These are phyloP conservation scores for Basipetospora chlamydospora DNA, from an alignment of 2,329 filamentous ascomycete species.

Conservation along the genomic window DNA sequence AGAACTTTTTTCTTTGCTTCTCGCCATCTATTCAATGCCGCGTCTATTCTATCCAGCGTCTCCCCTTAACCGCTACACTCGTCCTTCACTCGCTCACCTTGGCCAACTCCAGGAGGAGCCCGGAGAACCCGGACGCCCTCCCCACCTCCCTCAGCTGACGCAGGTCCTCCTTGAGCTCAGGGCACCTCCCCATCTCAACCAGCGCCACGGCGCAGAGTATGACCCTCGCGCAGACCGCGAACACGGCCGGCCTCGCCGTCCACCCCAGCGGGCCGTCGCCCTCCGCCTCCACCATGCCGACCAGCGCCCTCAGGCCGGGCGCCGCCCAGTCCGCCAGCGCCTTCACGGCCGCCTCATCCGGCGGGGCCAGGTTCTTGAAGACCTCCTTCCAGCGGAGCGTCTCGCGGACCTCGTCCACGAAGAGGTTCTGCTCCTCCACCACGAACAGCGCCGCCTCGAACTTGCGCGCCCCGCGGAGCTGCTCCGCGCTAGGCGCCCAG, in stretches of 20 bases:
- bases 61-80: background rate
- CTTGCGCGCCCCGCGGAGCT: slow-evolving; percentile 30
- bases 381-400: slow-evolving; percentile 50
- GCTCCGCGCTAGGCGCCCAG: slow-evolving; percentile 7
- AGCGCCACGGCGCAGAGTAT: slow-evolving; percentile 24
- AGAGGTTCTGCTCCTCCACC: slow-evolving; percentile 90
- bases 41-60: background rate
- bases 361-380: slow-evolving; percentile 19
- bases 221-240: slow-evolving; percentile 41
- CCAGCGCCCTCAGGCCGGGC: slow-evolving; percentile 26
- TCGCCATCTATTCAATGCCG: background rate
- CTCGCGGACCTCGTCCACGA: slow-evolving; percentile 69
- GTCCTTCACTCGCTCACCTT: too few species aligned
- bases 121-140: slow-evolving; percentile 7
- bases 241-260: slow-evolving; percentile 53
- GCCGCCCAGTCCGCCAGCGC: slow-evolving; percentile 31
- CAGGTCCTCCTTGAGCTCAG: slow-evolving; percentile 8
- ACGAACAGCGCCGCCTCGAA: slow-evolving; percentile 62
- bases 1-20: too few species aligned
- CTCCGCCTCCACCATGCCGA: slow-evolving; percentile 14
- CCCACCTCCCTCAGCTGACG: slow-evolving; percentile 6
- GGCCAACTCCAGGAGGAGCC: slow-evolving; percentile 9
- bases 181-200: slow-evolving; percentile 8
- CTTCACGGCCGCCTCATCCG: slow-evolving; percentile 11
- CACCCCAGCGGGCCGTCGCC: slow-evolving; percentile 57